Evolutionary conservation across 345 rosid species (phyloP), one percentile per base, ranked within the genome.

Genomic region (Gossypium sturtianum): DNA sequence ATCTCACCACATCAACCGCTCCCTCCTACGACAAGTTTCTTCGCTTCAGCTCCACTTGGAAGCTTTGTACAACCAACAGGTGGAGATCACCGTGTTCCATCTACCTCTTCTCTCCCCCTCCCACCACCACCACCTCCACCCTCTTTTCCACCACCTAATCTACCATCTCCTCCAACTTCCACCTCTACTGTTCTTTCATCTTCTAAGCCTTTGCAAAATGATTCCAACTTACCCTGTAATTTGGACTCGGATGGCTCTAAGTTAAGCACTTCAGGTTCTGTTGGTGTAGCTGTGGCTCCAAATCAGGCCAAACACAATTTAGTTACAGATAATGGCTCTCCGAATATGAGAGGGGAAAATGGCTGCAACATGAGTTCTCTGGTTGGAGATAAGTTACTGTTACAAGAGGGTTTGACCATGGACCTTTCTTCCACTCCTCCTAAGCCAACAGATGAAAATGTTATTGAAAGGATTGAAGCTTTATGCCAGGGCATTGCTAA

Each of bases 1-100:
- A 20, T 78, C 47, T 75, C 72, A 52, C 64, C 59, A 8, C 79
- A 77, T 8, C 77, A 79, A 15, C 82, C 74, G 23, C 80, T 83
- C n/a, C 79, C 79, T 76, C 54, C 86, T 8, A 69, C 75, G 1
- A 27, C 89, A 57, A 81, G 80, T 54, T 66, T 81, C 70, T 58
- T 74, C 65, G 20, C 54, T 75, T 62, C 81, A 12, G 61, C 77
- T 52, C 73, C 82, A 4, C 45, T n/a, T 12, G 83, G 76, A 72
- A 79, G 74, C 73, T 47, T 52, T 29, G 56, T 65, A 20, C 57
- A 76, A 20, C 71, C 79, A 20, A 69, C 59, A 0, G 45, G 64
- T 73, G 74, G 76, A 43, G 59, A 47, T 77, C 51, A 66, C 47
- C 57, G 66, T 61, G 68, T 68, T 44, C 79, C 83, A 52, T 74